Base-by-base conservation (phyloP, 1,284 basidiomycete genomes). In the Malassezia slooffiae region DNA sequence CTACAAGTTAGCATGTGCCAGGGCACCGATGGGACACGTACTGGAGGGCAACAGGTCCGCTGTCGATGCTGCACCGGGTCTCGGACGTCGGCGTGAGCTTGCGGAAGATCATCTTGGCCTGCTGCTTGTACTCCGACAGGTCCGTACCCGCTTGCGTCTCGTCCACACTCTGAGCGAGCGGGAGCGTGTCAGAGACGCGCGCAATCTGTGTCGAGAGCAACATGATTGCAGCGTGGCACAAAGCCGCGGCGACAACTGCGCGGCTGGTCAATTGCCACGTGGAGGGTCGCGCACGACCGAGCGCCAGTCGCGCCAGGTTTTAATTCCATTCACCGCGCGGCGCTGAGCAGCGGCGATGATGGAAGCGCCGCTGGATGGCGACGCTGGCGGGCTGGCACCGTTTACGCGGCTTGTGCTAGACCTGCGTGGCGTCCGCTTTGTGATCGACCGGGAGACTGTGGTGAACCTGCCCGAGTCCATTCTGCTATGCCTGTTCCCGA, bases 391-490 rank as follows among this genome's bases (percentile, higher is more conserved):
- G 42, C 35, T 47, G 42, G 34, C 47, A 40, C 41, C 39, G 42
- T 76, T 91, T 52, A 82, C 84, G 11, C 77, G 86, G 52, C 78
- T 97, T 56, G 79, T 85, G 45, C 81, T 99, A 58, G 91, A 96
- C 72, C 76, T 99, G 38, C 81, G 91, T 54, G 89, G 89, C 48
- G 77, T 75, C 57, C 81, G 88, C 57, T 93, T 96, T 74, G 82
- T 85, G 46, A 88, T 99, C 44, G 93, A 97, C 74, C 79, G 93
- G 58, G 91, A 96, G 73, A 89, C 85, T 23, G 83, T 99, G 70
- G 95, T 97, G 89, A 89, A 91, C 70, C 75, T 99, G 23, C 91
- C 91, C 7, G 91, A 99, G 77, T 89, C 85, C 20, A 87, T 99
- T 34, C 75, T 99, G 47, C 76, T 99, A 36, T 96, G 91, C 70